These are phyloP conservation scores for Globisporangium carolinianum DNA, from an alignment of 352 stramenopile genomes.

Conservation along the genomic window DNA sequence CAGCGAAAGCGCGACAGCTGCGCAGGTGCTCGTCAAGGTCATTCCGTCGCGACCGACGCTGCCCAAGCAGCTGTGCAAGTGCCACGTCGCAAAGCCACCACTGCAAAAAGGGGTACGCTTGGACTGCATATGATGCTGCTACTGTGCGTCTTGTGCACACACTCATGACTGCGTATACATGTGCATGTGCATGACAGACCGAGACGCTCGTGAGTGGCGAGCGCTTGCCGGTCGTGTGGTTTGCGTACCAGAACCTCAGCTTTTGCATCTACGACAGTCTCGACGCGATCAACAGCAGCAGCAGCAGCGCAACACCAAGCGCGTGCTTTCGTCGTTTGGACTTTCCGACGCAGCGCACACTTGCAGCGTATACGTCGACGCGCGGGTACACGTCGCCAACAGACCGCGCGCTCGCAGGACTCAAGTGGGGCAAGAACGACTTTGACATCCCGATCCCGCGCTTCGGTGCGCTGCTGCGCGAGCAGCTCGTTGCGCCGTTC, in stretches of 20 bases:
- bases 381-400: constrained; percentile 13
- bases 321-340: constrained; percentile 34
- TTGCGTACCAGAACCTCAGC: constrained; percentile 74
- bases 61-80: constrained; percentile 48
- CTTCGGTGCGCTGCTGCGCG: constrained; percentile 81
- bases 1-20: background rate
- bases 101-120: constrained; percentile 12
- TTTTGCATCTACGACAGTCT: constrained; percentile 50
- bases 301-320: constrained; percentile 1
- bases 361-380: constrained; percentile 18
- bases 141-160: background rate
- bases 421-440: constrained; percentile 62
- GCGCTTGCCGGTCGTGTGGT: constrained; percentile 47
- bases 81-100: constrained; percentile 18
- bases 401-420: constrained; percentile 16
- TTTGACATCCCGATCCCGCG: constrained; percentile 84
- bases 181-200: background rate
- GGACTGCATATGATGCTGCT: background rate
- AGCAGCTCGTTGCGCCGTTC: constrained; percentile 94
- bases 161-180: background rate
- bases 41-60: constrained; percentile 39
- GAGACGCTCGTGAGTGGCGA: constrained; percentile 13
- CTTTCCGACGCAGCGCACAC: constrained; percentile 26
- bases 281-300: constrained; percentile 17
- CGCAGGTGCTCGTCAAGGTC: constrained; percentile 41